Base-by-base conservation (phyloP, 352 stramenopile species). In the Globisporangium spinosum region DNA sequence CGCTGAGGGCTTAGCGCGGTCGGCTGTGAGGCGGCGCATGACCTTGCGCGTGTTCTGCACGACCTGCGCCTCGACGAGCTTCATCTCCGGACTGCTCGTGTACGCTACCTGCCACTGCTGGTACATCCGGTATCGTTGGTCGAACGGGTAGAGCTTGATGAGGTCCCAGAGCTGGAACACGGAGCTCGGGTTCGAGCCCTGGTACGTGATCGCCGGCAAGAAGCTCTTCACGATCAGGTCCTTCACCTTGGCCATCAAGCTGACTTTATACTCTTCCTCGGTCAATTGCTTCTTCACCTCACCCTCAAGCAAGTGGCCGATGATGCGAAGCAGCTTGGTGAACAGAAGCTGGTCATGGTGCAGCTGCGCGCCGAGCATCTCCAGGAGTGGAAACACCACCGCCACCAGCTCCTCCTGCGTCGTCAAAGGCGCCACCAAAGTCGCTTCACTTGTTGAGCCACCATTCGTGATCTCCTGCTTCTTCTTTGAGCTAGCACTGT, bases 131-230 rank as follows among this genome's bases (percentile, higher is more conserved):
- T 96, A 96, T 9, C 88, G 83, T 63, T 93, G 79, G 45, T 93
- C 83, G 60, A 88, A 94, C 40, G 85, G 79, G 35, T 88, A 85
- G 20, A 69, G 63, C 69, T 96, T 96, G 27, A 96, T 64, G 51
- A 94, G 56, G 23, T 96, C 88, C 88, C 88, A 96, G n/a, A 94
- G 59, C 58, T 91, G 73, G 65, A 93, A 93, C 7, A 86, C 75
- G 2, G 77, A 83, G 62, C 83, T 92, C 8, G 88, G 88, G 58
- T 89, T 91, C 62, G 82, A 94, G n/a, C 71, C 69, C 43, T 94
- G 82, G 34, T 91, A 71, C 34, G 88, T 90, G 51, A 94, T 75
- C 8, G 86, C 75, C 10, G 88, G 88, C n/a, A 96, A 70, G 49
- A 96, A 88, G 5, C 76, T 82, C 47, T 82, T 73, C 23, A 82